Evolutionary conservation across 495 filamentous ascomycete species (phyloP).

Genomic region (Hypoxylon cercidicola): DNA sequence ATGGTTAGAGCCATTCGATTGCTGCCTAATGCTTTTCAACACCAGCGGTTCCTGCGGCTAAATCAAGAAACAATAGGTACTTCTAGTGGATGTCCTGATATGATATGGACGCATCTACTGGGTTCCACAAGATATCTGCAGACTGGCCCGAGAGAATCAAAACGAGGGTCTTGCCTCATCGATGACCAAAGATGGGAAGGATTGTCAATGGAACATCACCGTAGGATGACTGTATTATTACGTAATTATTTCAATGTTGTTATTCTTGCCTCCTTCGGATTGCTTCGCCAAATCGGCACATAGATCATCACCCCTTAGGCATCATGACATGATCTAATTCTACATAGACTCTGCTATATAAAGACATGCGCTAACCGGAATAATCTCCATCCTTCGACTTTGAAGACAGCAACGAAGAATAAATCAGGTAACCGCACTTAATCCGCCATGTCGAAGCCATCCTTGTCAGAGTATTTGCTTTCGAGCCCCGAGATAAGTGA

Average conservation of each 20-base stretch:
- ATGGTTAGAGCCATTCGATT: conserved; percentile 1
- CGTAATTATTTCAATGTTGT: conserved; percentile 26
- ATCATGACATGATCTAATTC: background rate
- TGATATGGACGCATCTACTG: too few relatives aligned
- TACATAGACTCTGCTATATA: background rate
- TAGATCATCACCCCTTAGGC: background rate
- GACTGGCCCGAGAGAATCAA: background rate
- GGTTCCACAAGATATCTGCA: conserved; percentile 17
- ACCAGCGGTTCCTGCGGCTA: too few relatives aligned
- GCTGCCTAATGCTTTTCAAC: conserved; percentile 10
- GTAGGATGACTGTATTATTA: conserved; percentile 34
- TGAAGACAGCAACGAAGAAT: background rate
- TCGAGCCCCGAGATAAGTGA: conserved; percentile 40
- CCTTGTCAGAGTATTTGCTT: conserved; percentile 65
- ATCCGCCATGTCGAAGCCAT: conserved; percentile 44
- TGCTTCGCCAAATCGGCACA: too few relatives aligned
- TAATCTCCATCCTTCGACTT: background rate
- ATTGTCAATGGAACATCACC: conserved; percentile 28
- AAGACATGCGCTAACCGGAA: background rate
- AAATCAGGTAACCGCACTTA: background rate
- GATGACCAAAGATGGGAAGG: conserved; percentile 1
- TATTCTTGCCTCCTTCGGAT: background rate
- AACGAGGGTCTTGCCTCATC: conserved; percentile 3
- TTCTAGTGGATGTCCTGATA: background rate
- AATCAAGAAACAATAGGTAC: too few relatives aligned